Conservation (phyloP, 106 monocot genomes). For the Alisma plantagoaquatica region DNA sequence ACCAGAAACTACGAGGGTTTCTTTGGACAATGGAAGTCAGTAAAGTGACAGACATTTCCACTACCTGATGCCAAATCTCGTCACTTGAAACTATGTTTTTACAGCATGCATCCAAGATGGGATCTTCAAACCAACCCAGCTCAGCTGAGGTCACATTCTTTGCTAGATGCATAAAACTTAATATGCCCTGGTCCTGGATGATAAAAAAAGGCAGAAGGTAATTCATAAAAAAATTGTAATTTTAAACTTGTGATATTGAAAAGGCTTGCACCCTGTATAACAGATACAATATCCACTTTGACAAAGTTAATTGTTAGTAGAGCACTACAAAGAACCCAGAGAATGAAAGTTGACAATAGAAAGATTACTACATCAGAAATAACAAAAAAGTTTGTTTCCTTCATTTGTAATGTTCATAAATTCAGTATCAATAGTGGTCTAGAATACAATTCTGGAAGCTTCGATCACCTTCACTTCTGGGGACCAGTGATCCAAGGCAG, state of each 20-base stretch:
- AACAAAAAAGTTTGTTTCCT: too few relatives aligned
- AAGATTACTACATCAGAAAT: neutral
- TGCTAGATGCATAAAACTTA: conserved; percentile 60
- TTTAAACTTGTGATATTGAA: neutral
- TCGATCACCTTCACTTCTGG: conserved; percentile 97
- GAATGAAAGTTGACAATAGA: neutral
- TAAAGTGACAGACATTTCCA: conserved; percentile 83
- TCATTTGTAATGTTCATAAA: too few relatives aligned
- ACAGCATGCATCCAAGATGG: conserved; percentile 80
- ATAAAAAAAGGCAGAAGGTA: neutral
- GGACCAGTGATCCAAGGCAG: conserved; percentile 95
- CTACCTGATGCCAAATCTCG: conserved; percentile 60
- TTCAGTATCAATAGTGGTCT: too few relatives aligned
- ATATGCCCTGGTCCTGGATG: conserved; percentile 84
- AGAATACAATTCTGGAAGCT: too few relatives aligned
- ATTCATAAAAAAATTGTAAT: conserved; percentile 1
- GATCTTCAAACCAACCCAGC: conserved; percentile 80
- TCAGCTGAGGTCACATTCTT: conserved; percentile 75
- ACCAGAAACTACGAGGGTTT: conserved; percentile 93
- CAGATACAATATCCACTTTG: neutral
- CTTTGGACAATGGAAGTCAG: conserved; percentile 41
- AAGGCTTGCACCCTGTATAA: too few relatives aligned
- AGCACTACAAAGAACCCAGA: too few relatives aligned
- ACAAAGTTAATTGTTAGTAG: too few relatives aligned
- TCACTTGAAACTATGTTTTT: conserved; percentile 76